Evolutionary conservation across 768 basidiomycete genomes (phyloP).

Genomic region (Hygrocybe punicea): DNA sequence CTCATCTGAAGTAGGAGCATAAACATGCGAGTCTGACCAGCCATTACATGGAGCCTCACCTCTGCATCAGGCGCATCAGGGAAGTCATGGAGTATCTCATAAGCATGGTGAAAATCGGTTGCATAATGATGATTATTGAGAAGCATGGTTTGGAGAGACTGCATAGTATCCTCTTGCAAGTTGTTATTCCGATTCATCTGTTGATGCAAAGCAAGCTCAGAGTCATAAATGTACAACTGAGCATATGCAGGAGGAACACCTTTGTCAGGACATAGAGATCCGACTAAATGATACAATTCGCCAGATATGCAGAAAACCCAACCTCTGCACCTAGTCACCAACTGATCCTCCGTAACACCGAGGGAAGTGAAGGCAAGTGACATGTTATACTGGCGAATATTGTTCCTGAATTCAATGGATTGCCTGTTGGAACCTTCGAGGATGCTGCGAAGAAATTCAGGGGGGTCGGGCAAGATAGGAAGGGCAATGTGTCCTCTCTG

Average conservation of each 20-base stretch:
- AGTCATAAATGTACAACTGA: conserved; percentile 25
- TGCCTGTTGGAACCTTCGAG: not conserved
- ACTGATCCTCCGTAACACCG: conserved; percentile 29
- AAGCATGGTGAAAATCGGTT: conserved; percentile 30
- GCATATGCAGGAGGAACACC: conserved; percentile 17
- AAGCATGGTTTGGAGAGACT: conserved; percentile 24
- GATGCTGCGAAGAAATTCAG: conserved; percentile 12
- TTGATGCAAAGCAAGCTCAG: conserved; percentile 31
- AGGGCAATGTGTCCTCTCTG: conserved; percentile 24
- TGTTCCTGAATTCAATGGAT: conserved; percentile 10
- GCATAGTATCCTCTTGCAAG: conserved; percentile 17
- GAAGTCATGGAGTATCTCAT: conserved; percentile 26
- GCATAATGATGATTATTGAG: conserved; percentile 24
- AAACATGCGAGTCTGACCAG: conserved; percentile 13
- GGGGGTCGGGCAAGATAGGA: conserved; percentile 17
- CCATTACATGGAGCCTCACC: conserved; percentile 12
- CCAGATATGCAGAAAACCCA: conserved; percentile 29
- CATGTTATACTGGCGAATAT: conserved; percentile 34
- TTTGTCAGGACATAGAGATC: conserved; percentile 24
- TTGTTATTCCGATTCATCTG: conserved; percentile 25
- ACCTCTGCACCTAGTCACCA: not conserved
- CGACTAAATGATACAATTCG: conserved; percentile 30
- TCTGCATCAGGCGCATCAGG: conserved; percentile 10
- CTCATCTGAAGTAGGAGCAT: conserved; percentile 37
- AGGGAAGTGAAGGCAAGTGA: conserved; percentile 42